Base-by-base conservation (phyloP, 345 rosid genomes). In the Xanthoceras sorbifolium region DNA sequence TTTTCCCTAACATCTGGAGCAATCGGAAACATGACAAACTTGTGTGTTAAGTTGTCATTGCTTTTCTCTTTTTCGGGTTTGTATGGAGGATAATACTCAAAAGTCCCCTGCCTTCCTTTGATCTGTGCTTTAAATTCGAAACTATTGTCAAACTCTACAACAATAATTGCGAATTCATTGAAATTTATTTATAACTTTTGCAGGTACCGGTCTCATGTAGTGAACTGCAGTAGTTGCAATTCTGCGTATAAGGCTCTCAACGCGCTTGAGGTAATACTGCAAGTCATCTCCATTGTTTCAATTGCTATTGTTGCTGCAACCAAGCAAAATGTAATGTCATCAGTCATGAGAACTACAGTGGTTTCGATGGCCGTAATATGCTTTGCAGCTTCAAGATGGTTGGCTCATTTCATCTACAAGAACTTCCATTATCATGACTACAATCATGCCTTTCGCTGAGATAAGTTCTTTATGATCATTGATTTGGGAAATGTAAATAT, bases 141-240 rank as follows among this genome's bases (percentile, higher is more conserved):
- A 38, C 42, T 38, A 38, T 38, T 38, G 42, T 38, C 11, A 38
- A 38, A 38, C 10, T 6, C 42, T 38, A 38, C 42, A 38, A 38
- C 42, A 9, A 38, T 38, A 38, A 38, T 38, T 38, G 11, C 11
- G 11, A 34, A 15, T 38, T 4, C 10, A 40, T 25, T 14, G 17
- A 3, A 72, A 5, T n/a, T 44, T 44, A 29, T 65, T 34, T 14
- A 46, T 25, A 64, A 54, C 18, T 44, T 48, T 60, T 64, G 17
- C 86, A 94, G 91, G 97, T 92, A 91, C 68, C 77, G 98, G 93
- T 85, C 96, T 17, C 98, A 90, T 80, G 93, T 91, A 32, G 93
- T 89, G 87, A 94, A 90, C 77, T 92, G 97, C 77, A 75, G 85
- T 74, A 92, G 97, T 82, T 92, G 98, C 86, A 87, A 77, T 44